phyloP scores from a whole-genome alignment of 1,139 yeast genomes.

The Spencermartinsiella ligniputridi region DNA sequence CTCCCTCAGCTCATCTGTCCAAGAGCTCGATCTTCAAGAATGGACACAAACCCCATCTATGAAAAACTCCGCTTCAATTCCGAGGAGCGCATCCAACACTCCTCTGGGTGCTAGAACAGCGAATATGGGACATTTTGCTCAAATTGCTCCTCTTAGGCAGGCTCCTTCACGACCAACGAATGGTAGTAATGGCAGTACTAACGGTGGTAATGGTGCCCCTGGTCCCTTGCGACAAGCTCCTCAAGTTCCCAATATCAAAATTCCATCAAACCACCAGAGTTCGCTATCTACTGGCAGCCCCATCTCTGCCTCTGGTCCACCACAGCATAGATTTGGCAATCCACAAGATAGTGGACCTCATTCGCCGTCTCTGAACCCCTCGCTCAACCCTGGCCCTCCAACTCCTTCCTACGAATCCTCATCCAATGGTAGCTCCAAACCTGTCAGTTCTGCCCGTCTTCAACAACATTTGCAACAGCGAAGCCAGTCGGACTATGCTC shows the following conservation, averaged over 20 bases:
- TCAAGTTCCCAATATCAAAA: slow-evolving; percentile 2
- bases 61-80: slow-evolving; percentile 12
- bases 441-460: background rate
- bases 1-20: slow-evolving; percentile 9
- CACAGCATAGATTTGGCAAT: background rate
- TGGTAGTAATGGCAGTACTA: background rate
- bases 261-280: background rate
- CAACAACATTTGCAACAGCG: slow-evolving; percentile 6
- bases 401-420: background rate
- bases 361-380: background rate
- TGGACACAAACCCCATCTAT: slow-evolving; percentile 29
- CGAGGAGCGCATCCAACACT: slow-evolving; percentile 8
- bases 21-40: slow-evolving; percentile 24
- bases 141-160: slow-evolving; percentile 29
- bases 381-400: background rate
- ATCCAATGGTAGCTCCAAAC: background rate
- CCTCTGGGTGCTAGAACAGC: slow-evolving; percentile 23
- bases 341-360: background rate
- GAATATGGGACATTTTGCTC: slow-evolving; percentile 25
- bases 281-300: background rate
- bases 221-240: background rate
- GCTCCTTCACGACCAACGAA: slow-evolving; percentile 24
- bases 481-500: background rate
- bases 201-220: background rate
- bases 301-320: background rate